A percentile compares a stretch with the other conserved stretches of the same genome.
Conservation (phyloP, 768 basidiomycete genomes). For the Candolleomyces aberdarensis region DNA sequence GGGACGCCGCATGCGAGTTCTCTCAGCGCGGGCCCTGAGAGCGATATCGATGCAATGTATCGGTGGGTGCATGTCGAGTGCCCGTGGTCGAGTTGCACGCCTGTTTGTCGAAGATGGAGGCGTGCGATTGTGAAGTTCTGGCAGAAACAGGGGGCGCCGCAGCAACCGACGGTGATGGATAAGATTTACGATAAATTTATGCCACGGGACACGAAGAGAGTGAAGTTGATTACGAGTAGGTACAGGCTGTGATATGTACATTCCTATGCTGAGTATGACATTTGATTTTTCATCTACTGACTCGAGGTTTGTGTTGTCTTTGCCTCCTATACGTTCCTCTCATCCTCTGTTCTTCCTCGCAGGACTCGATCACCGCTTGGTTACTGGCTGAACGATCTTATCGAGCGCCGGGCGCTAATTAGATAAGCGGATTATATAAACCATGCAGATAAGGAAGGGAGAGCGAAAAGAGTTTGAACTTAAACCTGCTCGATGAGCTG, state of each 20-base stretch:
- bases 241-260: neutral
- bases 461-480: neutral
- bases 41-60: neutral
- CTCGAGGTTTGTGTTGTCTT: too few relatives aligned
- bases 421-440: too few relatives aligned
- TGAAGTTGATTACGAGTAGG: constrained; percentile 3
- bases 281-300: neutral
- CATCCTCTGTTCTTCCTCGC: too few relatives aligned
- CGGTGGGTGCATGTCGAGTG: constrained; percentile 4
- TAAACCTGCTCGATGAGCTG: too few relatives aligned
- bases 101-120: neutral
- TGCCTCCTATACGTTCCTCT: too few relatives aligned
- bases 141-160: neutral
- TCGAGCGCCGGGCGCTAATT: too few relatives aligned
- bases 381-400: too few relatives aligned
- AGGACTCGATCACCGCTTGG: too few relatives aligned
- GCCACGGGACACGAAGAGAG: constrained; percentile 3
- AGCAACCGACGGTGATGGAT: constrained; percentile 1
- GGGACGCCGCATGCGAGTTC: neutral
- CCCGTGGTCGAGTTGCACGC: constrained; percentile 3
- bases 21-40: neutral
- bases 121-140: neutral
- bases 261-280: neutral
- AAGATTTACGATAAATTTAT: constrained; percentile 4
- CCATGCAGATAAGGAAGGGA: too few relatives aligned